Conservation (phyloP, 331 rosid genomes). For the Pyrus hybrid region DNA sequence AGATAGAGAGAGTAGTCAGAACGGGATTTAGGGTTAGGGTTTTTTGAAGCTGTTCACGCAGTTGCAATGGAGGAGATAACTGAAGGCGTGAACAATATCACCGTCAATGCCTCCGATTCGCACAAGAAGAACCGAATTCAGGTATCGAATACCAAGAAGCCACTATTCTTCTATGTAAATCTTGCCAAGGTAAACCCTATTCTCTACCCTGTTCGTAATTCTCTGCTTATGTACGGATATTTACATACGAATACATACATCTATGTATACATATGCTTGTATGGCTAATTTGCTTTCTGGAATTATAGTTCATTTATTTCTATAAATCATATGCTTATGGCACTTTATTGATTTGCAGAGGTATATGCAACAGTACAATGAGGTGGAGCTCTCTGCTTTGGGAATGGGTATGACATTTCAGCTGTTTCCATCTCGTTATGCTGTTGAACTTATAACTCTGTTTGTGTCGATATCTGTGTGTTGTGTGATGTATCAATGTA, state of each 20-base stretch:
- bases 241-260: neutral
- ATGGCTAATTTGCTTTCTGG: neutral
- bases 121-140: slow-evolving; percentile 53
- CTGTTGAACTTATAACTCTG: neutral
- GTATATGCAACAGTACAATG: slow-evolving; percentile 93
- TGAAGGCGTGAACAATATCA: slow-evolving; percentile 31
- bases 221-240: neutral
- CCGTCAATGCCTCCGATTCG: slow-evolving; percentile 15
- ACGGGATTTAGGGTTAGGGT: slow-evolving; percentile 24
- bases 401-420: slow-evolving; percentile 72
- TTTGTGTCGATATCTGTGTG: neutral
- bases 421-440: neutral
- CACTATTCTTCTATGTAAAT: slow-evolving; percentile 51
- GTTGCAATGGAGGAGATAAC: slow-evolving; percentile 39
- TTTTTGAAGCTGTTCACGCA: neutral
- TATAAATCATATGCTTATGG: neutral
- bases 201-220: neutral
- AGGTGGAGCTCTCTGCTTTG: slow-evolving; percentile 93
- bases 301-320: neutral
- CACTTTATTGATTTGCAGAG: slow-evolving; percentile 36
- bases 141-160: slow-evolving; percentile 50
- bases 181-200: slow-evolving; percentile 36
- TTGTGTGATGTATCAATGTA: neutral
- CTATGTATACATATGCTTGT: neutral
- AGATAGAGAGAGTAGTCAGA: neutral